Evolutionary conservation across 305 asterid species (phyloP).

Genomic region (Fraxinus xanthoxyloides): DNA sequence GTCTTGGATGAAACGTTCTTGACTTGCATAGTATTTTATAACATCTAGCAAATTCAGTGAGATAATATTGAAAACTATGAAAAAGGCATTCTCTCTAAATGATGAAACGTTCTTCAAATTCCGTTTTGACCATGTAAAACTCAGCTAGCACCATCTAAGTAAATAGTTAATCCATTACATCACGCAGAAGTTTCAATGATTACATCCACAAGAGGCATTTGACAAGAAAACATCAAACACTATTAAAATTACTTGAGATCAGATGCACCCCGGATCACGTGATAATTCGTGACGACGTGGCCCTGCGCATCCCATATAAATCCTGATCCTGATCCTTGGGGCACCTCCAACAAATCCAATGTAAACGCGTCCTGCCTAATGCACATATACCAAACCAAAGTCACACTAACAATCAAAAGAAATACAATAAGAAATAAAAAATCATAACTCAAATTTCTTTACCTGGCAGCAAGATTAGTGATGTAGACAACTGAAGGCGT

Average conservation of each 20-base stretch:
- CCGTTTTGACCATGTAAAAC: background rate
- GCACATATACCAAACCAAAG: conserved; percentile 3
- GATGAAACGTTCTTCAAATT: background rate
- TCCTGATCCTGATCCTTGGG: conserved; percentile 99
- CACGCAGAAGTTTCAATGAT: background rate
- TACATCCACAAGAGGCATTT: background rate
- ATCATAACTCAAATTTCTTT: background rate
- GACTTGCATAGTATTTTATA: background rate
- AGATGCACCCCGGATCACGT: conserved; percentile 97
- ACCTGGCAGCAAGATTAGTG: conserved; percentile 90
- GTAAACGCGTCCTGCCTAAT: conserved; percentile 92
- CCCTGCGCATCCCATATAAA: conserved; percentile 88
- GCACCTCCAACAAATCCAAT: conserved; percentile 87
- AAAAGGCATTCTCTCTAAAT: background rate
- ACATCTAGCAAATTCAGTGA: background rate
- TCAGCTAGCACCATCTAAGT: background rate
- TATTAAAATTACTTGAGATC: conserved; percentile 66
- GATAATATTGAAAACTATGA: background rate
- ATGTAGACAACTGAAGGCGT: conserved; percentile 95
- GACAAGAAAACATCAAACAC: background rate
- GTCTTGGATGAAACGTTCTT: background rate
- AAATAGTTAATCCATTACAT: background rate
- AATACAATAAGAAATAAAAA: background rate
- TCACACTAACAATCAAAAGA: conserved; percentile 11
- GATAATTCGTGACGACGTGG: conserved; percentile 88